Conservation (phyloP, 192 early-diverging fungal genomes). For the Umbelopsis sp. region DNA sequence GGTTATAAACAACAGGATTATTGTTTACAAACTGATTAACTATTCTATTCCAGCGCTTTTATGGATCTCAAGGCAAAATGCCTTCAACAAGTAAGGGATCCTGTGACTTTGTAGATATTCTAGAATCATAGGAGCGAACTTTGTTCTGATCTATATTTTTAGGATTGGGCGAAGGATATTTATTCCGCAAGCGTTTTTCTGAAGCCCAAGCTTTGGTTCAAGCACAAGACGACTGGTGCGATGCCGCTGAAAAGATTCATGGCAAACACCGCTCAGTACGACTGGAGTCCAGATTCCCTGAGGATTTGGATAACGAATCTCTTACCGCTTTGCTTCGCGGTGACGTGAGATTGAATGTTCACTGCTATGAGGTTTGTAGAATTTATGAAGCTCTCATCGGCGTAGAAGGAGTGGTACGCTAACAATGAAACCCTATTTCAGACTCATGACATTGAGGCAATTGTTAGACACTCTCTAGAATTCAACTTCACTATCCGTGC, state of each 20-base stretch:
- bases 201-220: conserved; percentile 48
- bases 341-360: conserved; percentile 68
- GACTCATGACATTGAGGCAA: conserved; percentile 71
- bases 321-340: conserved; percentile 69
- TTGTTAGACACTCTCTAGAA: conserved; percentile 71
- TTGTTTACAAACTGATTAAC: not conserved
- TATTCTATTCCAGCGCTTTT: conserved; percentile 1
- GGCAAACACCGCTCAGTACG: conserved; percentile 33
- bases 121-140: not conserved
- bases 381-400: not conserved
- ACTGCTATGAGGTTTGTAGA: conserved; percentile 64
- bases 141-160: not conserved
- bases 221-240: conserved; percentile 69
- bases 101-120: not conserved
- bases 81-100: conserved; percentile 44
- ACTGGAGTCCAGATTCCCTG: conserved; percentile 57
- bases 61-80: conserved; percentile 22
- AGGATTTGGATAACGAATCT: conserved; percentile 58
- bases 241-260: conserved; percentile 24
- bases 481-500: conserved; percentile 73
- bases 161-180: conserved; percentile 64
- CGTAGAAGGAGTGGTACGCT: not conserved
- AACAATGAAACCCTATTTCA: not conserved
- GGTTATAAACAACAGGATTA: not conserved
- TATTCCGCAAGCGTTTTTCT: conserved; percentile 62